Evolutionary conservation across 345 rosid genomes (phyloP), one percentile per base, ranked within the genome.

Genomic region (Hibiscus trionum): DNA sequence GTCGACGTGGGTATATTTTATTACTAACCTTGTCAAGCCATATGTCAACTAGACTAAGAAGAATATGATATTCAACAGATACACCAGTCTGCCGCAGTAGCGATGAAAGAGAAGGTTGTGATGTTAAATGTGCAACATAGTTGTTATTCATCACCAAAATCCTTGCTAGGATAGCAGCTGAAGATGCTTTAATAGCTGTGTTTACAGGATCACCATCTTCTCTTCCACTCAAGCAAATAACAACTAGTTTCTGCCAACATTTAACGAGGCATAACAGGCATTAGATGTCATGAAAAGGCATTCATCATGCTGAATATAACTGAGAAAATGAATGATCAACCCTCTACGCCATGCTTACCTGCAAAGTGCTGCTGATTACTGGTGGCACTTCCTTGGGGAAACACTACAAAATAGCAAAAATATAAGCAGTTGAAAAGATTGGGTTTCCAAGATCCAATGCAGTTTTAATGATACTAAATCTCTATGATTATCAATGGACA

Each of bases 1-100:
- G 33, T 65, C 4, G 12, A 44, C 47, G 39, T 17, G 46, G 52
- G 49, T 24, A 75, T 53, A 53, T 31, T 68, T 52, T 65, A 37
- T 69, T 37, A 75, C 88, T 67, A 71, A 95, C 99, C 98, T 87
- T 89, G 86, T 92, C 98, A 71, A 95, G 91, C 99, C 99, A 95
- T 74, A 92, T 74, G 83, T 90, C 99, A 62, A 84, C 87, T 35
- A 95, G 85, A 82, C 87, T 86, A 73, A 95, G 91, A 78, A 95
- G 94, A 74, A 90, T 75, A 66, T 80, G 88, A 58, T 92, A 93
- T 74, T 88, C 89, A 70, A 86, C 60, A 61, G 84, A 53, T 56
- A 82, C 82, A 75, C 97, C 90, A 44, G 93, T 86, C 76, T 84
- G 96, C 88, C 89, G 96, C 59, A 89, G 85, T 75, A 86, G 82